Evolutionary conservation across 768 basidiomycete species (phyloP), one percentile per base, ranked within the genome.

Genomic region (Podaxis sp.): DNA sequence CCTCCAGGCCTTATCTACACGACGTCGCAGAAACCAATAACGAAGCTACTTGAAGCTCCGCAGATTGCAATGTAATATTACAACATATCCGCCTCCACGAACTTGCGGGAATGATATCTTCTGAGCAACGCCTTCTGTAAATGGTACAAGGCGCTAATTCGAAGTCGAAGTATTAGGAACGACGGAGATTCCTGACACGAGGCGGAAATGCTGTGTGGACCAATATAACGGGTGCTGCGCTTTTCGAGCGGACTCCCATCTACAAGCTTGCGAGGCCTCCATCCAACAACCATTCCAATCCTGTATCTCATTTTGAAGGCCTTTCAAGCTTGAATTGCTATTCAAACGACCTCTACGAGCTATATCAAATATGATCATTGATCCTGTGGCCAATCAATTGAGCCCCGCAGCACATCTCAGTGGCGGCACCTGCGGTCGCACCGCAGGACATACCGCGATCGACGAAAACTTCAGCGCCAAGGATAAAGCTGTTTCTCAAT

Each of bases 151-250:
- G 54, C 61, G 61, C 46, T 19, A 41, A 62, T 49, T 62, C 46
- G 61, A 62, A 62, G 61, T 62, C 17, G 61, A 62, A 62, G 54
- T 11, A 12, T 62, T 2, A 19, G 17, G 61, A 62, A 62, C 13
- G 25, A 38, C 24, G 8, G 22, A 41, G 51, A 50, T 4, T 36
- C 25, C 12, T 37, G 11, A 25, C 59, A 46, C 40, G 59, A 41
- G 12, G 51, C 50, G 17, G 3, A 33, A 4, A n/a, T 11, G 57
- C 46, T 57, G 57, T 47, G 17, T 24, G 22, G 47, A 51, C 58
- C 40, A 12, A 51, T 51, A 51, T 51, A 59, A 38, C 9, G 50
- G 38, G 22, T 22, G 33, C 43, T 50, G 33, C 17, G 55, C 55
- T 29, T n/a, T 33, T 57, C 7, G n/a, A 17, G 55, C 25, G 55